A percentile compares a stretch with the other conserved stretches of the same genome.
Conservation (phyloP, 345 rosid species). For the Gossypium raimondii region DNA sequence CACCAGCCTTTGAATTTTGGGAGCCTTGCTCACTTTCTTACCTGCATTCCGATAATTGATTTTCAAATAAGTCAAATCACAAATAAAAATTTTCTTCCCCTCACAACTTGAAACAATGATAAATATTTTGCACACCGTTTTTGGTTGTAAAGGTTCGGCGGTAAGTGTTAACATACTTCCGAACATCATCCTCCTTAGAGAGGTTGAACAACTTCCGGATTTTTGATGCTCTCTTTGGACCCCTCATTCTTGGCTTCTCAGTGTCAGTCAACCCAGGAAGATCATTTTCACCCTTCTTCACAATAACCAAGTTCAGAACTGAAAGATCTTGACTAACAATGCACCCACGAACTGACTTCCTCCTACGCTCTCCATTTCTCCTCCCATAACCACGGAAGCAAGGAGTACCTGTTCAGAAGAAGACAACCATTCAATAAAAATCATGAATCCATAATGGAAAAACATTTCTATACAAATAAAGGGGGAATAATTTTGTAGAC, state of each 20-base stretch:
- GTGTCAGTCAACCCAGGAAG: constrained; percentile 86
- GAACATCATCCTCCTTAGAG: constrained; percentile 83
- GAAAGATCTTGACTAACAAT: constrained; percentile 84
- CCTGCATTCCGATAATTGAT: constrained; percentile 32
- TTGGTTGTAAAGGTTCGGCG: constrained; percentile 69
- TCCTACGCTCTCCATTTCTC: constrained; percentile 73
- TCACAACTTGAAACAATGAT: background rate
- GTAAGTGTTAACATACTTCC: constrained; percentile 87
- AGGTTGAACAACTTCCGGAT: constrained; percentile 82
- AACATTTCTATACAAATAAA: background rate
- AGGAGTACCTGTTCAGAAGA: constrained; percentile 52
- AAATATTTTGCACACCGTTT: constrained; percentile 35
- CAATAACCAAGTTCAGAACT: constrained; percentile 77
- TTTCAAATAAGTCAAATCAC: background rate
- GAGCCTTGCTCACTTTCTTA: constrained; percentile 82
- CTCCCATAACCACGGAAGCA: constrained; percentile 82
- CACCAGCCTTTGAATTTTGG: constrained; percentile 86
- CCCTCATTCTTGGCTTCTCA: constrained; percentile 94
- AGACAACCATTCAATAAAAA: background rate
- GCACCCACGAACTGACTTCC: constrained; percentile 92
- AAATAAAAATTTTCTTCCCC: background rate
- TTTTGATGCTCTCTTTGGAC: constrained; percentile 93
- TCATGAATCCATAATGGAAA: background rate
- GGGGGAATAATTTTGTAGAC: background rate
- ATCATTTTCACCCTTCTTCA: constrained; percentile 81